phyloP scores from a whole-genome alignment of 257 asterid species.

The Fraxinus excelsior region DNA sequence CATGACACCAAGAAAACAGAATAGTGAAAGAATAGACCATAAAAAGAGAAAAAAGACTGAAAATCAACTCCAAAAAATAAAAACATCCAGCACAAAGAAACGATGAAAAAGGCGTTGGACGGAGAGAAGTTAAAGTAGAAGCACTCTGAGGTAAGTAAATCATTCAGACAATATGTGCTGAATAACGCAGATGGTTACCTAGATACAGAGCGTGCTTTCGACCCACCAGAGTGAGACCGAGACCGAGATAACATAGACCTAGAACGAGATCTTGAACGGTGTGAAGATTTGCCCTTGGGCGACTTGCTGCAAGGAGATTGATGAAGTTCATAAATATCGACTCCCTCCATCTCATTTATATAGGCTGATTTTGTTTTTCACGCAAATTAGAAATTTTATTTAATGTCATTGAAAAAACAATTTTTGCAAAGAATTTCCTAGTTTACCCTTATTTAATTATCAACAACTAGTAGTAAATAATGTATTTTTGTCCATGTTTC shows the following conservation, averaged over 20 bases:
- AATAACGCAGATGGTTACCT: constrained; percentile 42
- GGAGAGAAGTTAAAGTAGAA: too few species aligned
- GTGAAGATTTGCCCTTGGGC: constrained; percentile 72
- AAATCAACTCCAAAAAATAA: neutral
- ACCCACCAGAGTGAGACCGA: constrained; percentile 51
- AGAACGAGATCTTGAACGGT: constrained; percentile 76
- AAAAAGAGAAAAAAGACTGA: too few species aligned
- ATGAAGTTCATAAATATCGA: constrained; percentile 14
- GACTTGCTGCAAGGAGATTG: constrained; percentile 68
- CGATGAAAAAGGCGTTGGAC: neutral
- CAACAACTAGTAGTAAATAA: too few species aligned
- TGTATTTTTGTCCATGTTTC: too few species aligned
- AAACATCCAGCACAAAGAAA: neutral
- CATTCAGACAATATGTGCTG: neutral
- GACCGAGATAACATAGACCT: constrained; percentile 48
- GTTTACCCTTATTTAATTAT: too few species aligned
- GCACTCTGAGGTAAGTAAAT: neutral
- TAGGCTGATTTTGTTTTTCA: too few species aligned
- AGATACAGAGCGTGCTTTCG: constrained; percentile 61
- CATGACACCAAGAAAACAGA: neutral
- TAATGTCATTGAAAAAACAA: too few species aligned
- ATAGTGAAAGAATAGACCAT: neutral
- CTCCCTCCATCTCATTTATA: too few species aligned
- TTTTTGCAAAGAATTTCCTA: too few species aligned
- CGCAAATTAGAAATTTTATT: too few species aligned